These are phyloP conservation scores for Gloeophyllum trabeum DNA, from an alignment of 768 basidiomycete species.

Conservation along the genomic window DNA sequence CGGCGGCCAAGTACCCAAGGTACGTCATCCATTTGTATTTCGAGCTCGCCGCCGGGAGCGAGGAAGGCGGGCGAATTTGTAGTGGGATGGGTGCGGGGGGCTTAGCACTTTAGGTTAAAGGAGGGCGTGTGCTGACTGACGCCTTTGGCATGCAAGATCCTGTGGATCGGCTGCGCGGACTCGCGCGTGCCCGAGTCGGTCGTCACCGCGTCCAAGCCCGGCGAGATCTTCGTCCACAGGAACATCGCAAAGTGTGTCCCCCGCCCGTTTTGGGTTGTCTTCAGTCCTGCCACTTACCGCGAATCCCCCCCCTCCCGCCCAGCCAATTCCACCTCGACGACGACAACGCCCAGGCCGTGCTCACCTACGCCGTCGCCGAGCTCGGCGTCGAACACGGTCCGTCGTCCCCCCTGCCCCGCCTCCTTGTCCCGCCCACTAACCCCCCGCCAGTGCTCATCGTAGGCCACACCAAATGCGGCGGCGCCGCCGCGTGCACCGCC, in stretches of 20 bases:
- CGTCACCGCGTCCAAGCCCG: slow-evolving; percentile 47
- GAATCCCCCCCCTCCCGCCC: slow-evolving; percentile 2
- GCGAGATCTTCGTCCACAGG: slow-evolving; percentile 66
- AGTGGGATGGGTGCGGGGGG: too few species aligned
- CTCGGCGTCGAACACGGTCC: slow-evolving; percentile 72
- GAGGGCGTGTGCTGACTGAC: too few species aligned
- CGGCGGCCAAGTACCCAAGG: slow-evolving; percentile 61
- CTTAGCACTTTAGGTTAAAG: too few species aligned
- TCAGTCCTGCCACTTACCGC: neutral
- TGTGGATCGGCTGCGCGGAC: slow-evolving; percentile 70
- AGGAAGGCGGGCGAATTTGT: too few species aligned
- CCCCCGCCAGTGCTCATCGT: slow-evolving; percentile 57
- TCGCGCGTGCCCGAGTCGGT: slow-evolving; percentile 70
- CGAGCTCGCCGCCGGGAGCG: too few species aligned
- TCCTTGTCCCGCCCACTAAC: slow-evolving; percentile 4
- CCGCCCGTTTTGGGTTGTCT: neutral
- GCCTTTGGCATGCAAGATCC: too few species aligned
- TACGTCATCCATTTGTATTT: slow-evolving; percentile 13
- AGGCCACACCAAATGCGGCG: slow-evolving; percentile 80
- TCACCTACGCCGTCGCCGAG: slow-evolving; percentile 60
- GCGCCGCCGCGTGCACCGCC: slow-evolving; percentile 44
- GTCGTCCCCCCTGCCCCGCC: slow-evolving; percentile 13
- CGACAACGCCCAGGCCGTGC: slow-evolving; percentile 56
- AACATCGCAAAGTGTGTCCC: slow-evolving; percentile 68
- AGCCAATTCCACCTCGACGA: slow-evolving; percentile 72